Evolutionary conservation across 2,329 filamentous ascomycete species (phyloP), one percentile per base, ranked within the genome.

Genomic region (Colletotrichum tropicicola): DNA sequence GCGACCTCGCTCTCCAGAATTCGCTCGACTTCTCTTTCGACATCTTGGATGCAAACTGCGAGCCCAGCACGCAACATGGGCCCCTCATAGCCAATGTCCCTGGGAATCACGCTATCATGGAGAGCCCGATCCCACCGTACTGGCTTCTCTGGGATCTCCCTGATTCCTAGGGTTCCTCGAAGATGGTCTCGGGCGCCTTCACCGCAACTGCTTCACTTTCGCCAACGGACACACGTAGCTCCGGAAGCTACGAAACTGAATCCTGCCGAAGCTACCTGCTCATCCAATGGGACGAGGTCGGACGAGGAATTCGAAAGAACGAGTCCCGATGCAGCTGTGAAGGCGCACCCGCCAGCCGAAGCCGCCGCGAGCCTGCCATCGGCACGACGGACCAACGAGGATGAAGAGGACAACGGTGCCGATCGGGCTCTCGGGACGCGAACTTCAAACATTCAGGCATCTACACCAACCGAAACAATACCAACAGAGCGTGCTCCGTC

Each of bases 1-100:
- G 51, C 58, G 12, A 63, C 39, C 27, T 60, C n/a, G 17, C 59
- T 49, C n/a, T n/a, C n/a, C n/a, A n/a, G n/a, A n/a, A n/a, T n/a
- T n/a, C n/a, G n/a, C n/a, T n/a, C n/a, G n/a, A n/a, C n/a, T n/a
- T n/a, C n/a, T n/a, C n/a, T 12, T 25, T 28, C 27, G 6, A 37
- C 21, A 8, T 30, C 30, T 23, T 44, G 13, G 45, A 65, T 30
- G 44, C 25, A 37, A 63, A 44, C 47, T 51, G 48, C 47, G 5
- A 59, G 64, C 60, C 60, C 60, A 30, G 41, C 47, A 55, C 28
- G 35, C 65, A 76, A 67, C 51, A 82, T 83, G 80, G 68, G 62
- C 71, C 70, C 59, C 61, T 74, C 70, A 80, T 82, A 77, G 78
- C 73, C 71, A 78, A 83, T 83, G 81, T 80, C 76, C 74, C 75